A percentile compares a stretch with the other conserved stretches of the same genome.
Evolutionary conservation across 768 basidiomycete species (phyloP).

Genomic region (Tulasnella sp.): DNA sequence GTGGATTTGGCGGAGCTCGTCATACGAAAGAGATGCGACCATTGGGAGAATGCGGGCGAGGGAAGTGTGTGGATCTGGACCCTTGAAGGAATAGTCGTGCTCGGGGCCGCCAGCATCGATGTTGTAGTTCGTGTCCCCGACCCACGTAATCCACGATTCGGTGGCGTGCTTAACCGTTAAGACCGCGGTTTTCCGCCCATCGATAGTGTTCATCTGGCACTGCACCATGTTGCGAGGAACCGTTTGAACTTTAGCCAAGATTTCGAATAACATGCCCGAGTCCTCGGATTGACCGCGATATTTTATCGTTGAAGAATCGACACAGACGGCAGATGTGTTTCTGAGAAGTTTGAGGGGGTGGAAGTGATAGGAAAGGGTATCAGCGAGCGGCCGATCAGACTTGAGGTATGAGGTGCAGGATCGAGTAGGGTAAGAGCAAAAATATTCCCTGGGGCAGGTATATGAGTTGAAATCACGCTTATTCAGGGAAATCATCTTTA

Average conservation of each 20-base stretch:
- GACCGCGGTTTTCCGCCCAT: conserved; percentile 41
- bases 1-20: conserved; percentile 46
- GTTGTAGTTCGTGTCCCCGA: conserved; percentile 67
- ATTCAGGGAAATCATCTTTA: conserved; percentile 31
- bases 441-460: conserved; percentile 43
- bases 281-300: conserved; percentile 45
- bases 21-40: conserved; percentile 37
- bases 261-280: conserved; percentile 69
- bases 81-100: conserved; percentile 58
- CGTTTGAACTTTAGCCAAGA: conserved; percentile 49
- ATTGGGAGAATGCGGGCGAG: conserved; percentile 42
- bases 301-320: conserved; percentile 50
- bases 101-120: conserved; percentile 56
- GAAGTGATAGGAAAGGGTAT: conserved; percentile 45
- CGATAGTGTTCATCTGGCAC: conserved; percentile 29
- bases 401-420: conserved; percentile 55
- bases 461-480: neutral
- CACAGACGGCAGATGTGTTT: conserved; percentile 43
- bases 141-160: conserved; percentile 66
- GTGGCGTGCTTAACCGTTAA: conserved; percentile 43
- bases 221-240: neutral
- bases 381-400: conserved; percentile 36
- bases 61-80: conserved; percentile 53
- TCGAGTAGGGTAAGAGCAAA: conserved; percentile 63
- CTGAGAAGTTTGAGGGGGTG: conserved; percentile 52